These are phyloP conservation scores for Bruguiera parviflora DNA, from an alignment of 345 rosid species.

Conservation along the genomic window DNA sequence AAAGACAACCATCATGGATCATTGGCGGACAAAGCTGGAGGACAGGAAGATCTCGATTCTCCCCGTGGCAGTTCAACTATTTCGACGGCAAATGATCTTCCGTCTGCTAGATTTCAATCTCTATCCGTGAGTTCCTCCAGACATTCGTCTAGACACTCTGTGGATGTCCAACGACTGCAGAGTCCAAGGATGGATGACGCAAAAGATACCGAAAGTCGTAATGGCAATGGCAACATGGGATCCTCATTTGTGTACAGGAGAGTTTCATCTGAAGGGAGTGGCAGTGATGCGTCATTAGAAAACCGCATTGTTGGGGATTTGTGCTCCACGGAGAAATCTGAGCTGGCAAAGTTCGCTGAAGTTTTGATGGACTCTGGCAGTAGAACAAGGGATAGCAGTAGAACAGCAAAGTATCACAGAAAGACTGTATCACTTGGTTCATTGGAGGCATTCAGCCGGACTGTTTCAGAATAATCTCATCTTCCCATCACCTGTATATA, in stretches of 20 bases:
- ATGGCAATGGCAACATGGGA: conserved; percentile 31
- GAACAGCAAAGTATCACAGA: conserved; percentile 25
- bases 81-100: conserved; percentile 21
- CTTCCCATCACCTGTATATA: background rate
- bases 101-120: conserved; percentile 22
- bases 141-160: conserved; percentile 30
- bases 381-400: conserved; percentile 18
- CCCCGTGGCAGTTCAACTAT: conserved; percentile 27
- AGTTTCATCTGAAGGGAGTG: conserved; percentile 9
- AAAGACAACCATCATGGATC: conserved; percentile 44
- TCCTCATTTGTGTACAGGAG: conserved; percentile 21
- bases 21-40: conserved; percentile 26
- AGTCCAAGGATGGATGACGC: conserved; percentile 32
- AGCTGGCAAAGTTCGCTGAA: conserved; percentile 59
- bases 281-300: conserved; percentile 8
- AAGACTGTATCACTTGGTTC: conserved; percentile 43
- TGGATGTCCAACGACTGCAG: conserved; percentile 47
- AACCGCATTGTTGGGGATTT: conserved; percentile 13
- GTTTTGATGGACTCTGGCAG: conserved; percentile 47
- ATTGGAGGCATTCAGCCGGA: background rate
- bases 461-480: conserved; percentile 16
- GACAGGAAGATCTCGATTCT: conserved; percentile 36
- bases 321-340: conserved; percentile 29
- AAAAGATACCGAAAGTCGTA: conserved; percentile 24
- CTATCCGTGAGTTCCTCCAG: conserved; percentile 27